A percentile compares a stretch with the other conserved stretches of the same genome.
phyloP scores from a whole-genome alignment of 2,329 filamentous ascomycete genomes.

The Rutstroemia sp. region DNA sequence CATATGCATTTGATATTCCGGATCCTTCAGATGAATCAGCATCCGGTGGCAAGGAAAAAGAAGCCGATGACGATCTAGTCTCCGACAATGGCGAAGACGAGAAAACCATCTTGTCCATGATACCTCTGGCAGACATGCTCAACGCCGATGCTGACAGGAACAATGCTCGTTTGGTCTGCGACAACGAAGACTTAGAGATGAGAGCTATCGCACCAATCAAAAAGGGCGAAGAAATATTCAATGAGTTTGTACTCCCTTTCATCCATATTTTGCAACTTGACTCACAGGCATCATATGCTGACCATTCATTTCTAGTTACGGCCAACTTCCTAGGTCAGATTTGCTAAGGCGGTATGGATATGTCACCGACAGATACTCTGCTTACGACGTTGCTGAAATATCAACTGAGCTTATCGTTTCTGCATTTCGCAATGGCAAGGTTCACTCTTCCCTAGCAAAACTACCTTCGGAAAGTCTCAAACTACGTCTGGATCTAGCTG shows the following conservation, averaged over 20 bases:
- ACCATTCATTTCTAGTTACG: slow-evolving; percentile 37
- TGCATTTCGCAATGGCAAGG: slow-evolving; percentile 11
- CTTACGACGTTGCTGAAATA: slow-evolving; percentile 60
- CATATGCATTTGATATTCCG: slow-evolving; percentile 61
- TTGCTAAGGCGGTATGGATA: slow-evolving; percentile 62
- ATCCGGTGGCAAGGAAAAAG: slow-evolving; percentile 41
- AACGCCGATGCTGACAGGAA: slow-evolving; percentile 62
- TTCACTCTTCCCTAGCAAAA: slow-evolving; percentile 16
- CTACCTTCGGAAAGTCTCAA: slow-evolving; percentile 22
- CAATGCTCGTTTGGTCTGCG: slow-evolving; percentile 42
- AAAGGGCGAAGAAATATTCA: slow-evolving; percentile 56
- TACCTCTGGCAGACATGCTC: slow-evolving; percentile 64
- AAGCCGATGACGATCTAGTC: slow-evolving; percentile 39
- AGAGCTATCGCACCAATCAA: slow-evolving; percentile 49
- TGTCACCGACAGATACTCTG: slow-evolving; percentile 54
- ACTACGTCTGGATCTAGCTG: slow-evolving; percentile 34
- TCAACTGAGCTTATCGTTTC: slow-evolving; percentile 41
- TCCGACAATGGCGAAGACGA: slow-evolving; percentile 40
- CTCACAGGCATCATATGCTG: background rate
- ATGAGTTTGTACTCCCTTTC: slow-evolving; percentile 36
- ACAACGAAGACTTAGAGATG: slow-evolving; percentile 47
- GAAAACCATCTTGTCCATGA: slow-evolving; percentile 51
- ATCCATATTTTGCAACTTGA: background rate
- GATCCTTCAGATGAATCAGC: slow-evolving; percentile 23
- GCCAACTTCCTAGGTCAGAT: slow-evolving; percentile 58